Evolutionary conservation across 495 filamentous ascomycete species (phyloP), one percentile per base, ranked within the genome.

Genomic region (Talaromyces trachyspermus): DNA sequence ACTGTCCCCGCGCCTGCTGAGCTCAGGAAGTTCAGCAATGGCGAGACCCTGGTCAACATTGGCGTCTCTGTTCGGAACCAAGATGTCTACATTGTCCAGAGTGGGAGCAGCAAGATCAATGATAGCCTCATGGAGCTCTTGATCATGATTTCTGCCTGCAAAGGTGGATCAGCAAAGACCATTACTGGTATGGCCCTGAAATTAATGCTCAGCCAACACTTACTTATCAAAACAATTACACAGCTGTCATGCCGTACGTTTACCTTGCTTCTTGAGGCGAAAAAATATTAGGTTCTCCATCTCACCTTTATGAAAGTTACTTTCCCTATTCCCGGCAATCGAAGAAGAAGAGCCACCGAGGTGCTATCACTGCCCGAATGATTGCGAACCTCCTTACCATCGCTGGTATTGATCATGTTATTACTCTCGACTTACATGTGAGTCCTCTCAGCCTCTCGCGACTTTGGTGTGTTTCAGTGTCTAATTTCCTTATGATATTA

Each of bases 271-370:
- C 15, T 15, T 15, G 10, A 19, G 18, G 23, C 8, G 26, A 3
- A 42, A n/a, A n/a, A n/a, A n/a, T n/a, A n/a, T n/a, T n/a, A n/a
- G 39, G 17, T 14, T 19, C 17, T 11, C 18, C 17, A 26, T 42
- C 39, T 42, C 19, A 42, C 39, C 15, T 18, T 42, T 14, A 42
- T 26, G 12, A 5, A 46, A 77, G 74, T 58, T 98, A 98, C 71
- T 98, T 97, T 61, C 94, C 92, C 17, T 98, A 98, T 68, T 95
- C 89, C 52, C 87, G 94, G 42, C 92, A 98, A 68, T 96, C 90
- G 36, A 98, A 98, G 77, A 96, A 95, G 77, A 98, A 97, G 71
- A 89, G 88, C 42, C 92, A 97, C 58, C 79, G 92, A 51, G 92
- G 94, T 24, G 89, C 92, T 38, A 97, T 98, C 58, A 95, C 92